Evolutionary conservation across 2,329 filamentous ascomycete species (phyloP).

Genomic region (Neophaeococcomyces mojaviensis): DNA sequence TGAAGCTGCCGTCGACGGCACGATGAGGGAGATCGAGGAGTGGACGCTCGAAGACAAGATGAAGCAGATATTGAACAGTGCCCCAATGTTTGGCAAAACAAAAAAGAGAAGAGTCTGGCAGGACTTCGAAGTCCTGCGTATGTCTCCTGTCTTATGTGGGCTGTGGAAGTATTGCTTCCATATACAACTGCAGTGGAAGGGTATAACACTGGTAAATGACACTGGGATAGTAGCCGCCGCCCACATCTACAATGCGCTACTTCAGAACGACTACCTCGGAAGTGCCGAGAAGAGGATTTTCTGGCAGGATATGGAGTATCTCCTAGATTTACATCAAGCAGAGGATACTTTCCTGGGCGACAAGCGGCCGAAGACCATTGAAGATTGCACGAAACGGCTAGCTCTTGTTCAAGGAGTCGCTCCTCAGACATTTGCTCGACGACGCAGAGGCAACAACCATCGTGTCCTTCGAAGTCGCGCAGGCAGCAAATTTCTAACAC

Average conservation of each 20-base stretch:
- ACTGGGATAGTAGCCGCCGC: not conserved
- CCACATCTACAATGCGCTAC: not conserved
- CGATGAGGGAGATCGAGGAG: not conserved
- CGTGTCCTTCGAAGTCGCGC: not conserved
- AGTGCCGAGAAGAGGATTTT: not conserved
- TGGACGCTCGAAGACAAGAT: not conserved
- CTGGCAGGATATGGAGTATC: not conserved
- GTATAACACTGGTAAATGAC: not conserved
- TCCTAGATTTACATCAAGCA: not conserved
- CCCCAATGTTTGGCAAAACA: not conserved
- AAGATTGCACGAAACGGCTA: not conserved
- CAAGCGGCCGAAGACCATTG: not conserved
- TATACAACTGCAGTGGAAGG: not conserved
- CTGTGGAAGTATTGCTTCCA: slow-evolving; percentile 1
- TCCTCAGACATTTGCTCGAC: slow-evolving; percentile 4
- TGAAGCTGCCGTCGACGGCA: not conserved
- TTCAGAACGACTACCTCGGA: not conserved
- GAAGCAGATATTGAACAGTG: not conserved
- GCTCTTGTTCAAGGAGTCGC: not conserved
- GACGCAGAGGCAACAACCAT: not conserved
- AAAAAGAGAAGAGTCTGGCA: not conserved
- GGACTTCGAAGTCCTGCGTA: not conserved
- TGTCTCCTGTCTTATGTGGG: not conserved
- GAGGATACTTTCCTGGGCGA: not conserved
- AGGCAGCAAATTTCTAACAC: not conserved